Conservation (phyloP, 2,329 filamentous ascomycete genomes). For the Ophiocordyceps camponoti-floridani region DNA sequence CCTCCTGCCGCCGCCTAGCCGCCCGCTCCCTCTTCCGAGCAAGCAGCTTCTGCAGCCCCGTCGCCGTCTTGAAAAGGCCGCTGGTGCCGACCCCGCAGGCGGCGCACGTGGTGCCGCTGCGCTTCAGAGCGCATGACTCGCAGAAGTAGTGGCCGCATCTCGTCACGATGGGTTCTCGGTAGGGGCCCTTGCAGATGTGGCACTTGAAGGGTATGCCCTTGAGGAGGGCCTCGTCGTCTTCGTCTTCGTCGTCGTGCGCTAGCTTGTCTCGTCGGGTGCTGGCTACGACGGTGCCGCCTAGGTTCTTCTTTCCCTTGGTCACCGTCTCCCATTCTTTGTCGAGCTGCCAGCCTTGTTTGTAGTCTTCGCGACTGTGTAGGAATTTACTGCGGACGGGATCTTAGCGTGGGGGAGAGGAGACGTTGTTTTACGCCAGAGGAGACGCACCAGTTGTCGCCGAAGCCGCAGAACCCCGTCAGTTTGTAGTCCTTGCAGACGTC, state of each 20-base stretch:
- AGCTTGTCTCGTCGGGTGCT: slow-evolving; percentile 30
- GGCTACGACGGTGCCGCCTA: slow-evolving; percentile 42
- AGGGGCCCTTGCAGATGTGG: slow-evolving; percentile 65
- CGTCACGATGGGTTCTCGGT: slow-evolving; percentile 67
- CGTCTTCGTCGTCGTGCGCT: slow-evolving; percentile 20
- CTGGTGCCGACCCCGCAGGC: slow-evolving; percentile 72
- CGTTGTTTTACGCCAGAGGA: no score
- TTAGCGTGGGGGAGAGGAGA: no score
- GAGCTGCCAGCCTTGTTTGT: slow-evolving; percentile 87
- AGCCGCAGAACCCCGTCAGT: slow-evolving; percentile 39
- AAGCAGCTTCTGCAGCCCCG: slow-evolving; percentile 63
- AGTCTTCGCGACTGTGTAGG: slow-evolving; percentile 57
- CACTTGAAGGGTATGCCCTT: slow-evolving; percentile 81
- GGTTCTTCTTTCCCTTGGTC: slow-evolving; percentile 50
- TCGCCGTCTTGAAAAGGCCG: slow-evolving; percentile 80
- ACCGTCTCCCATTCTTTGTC: slow-evolving; percentile 86
- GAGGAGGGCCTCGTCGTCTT: slow-evolving; percentile 51
- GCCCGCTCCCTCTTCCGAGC: slow-evolving; percentile 51
- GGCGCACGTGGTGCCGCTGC: slow-evolving; percentile 74
- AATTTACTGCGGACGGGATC: slow-evolving; percentile 34
- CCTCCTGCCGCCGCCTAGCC: slow-evolving; percentile 36
- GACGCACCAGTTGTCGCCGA: slow-evolving; percentile 22
- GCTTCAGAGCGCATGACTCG: slow-evolving; percentile 67
- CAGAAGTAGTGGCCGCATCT: slow-evolving; percentile 96
- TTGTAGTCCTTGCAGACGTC: slow-evolving; percentile 96